These are phyloP conservation scores for Magnolia officinalis DNA, from an alignment of 164 flowering plant genomes.

Conservation along the genomic window DNA sequence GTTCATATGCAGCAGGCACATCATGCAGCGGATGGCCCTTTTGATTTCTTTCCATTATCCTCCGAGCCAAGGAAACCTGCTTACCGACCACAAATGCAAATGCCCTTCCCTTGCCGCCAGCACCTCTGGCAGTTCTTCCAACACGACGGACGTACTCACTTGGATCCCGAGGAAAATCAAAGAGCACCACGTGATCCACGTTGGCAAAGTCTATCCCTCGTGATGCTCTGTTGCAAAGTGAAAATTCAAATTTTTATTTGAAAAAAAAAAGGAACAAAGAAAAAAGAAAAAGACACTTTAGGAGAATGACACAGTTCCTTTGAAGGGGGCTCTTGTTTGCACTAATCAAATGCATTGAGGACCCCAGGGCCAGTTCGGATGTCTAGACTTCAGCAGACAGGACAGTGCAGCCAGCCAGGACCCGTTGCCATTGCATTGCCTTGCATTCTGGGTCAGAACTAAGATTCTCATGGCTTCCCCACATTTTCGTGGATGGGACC, in stretches of 20 bases:
- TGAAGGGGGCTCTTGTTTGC: too few species aligned
- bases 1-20: slow-evolving; percentile 66
- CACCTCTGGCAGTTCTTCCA: slow-evolving; percentile 99
- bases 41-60: slow-evolving; percentile 71
- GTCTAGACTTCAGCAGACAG: too few species aligned
- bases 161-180: slow-evolving; percentile 97
- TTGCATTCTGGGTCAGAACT: too few species aligned
- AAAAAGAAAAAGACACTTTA: too few species aligned
- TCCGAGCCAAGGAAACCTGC: slow-evolving; percentile 82
- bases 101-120: slow-evolving; percentile 86
- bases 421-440: too few species aligned
- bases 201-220: slow-evolving; percentile 86
- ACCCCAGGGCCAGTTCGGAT: too few species aligned
- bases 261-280: too few species aligned
- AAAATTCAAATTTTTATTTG: background rate
- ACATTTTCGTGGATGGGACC: too few species aligned
- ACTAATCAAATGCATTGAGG: too few species aligned
- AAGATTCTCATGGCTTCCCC: too few species aligned
- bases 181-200: slow-evolving; percentile 89
- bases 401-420: too few species aligned
- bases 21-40: slow-evolving; percentile 95
- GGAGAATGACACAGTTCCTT: too few species aligned
- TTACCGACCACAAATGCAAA: slow-evolving; percentile 89
- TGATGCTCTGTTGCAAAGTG: slow-evolving; percentile 65
- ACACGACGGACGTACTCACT: slow-evolving; percentile 98